phyloP scores from a whole-genome alignment of 1,284 basidiomycete species.

The Moesziomyces globuligerus region DNA sequence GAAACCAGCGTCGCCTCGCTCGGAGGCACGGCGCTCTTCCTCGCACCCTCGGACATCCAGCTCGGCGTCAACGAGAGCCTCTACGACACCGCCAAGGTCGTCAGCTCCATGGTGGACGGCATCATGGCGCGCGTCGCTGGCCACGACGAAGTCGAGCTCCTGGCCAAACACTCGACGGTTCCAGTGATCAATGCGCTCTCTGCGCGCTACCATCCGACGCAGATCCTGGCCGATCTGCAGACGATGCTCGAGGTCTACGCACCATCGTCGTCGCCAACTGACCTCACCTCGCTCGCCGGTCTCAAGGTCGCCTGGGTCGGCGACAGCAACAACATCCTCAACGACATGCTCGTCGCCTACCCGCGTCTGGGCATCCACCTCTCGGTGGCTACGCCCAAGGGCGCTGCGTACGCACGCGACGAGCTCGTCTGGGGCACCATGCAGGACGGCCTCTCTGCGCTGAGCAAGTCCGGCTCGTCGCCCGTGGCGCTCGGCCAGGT shows the following conservation, averaged over 20 bases:
- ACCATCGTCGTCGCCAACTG: slow-evolving; percentile 71
- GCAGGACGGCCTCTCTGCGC: slow-evolving; percentile 63
- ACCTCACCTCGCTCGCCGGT: slow-evolving; percentile 60
- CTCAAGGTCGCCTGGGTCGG: slow-evolving; percentile 81
- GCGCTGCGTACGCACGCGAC: slow-evolving; percentile 78
- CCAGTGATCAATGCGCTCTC: slow-evolving; percentile 96
- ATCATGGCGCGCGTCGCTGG: slow-evolving; percentile 95
- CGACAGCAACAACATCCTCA: slow-evolving; percentile 93
- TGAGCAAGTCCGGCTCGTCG: slow-evolving; percentile 66
- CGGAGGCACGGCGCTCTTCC: slow-evolving; percentile 85
- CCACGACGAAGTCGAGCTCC: slow-evolving; percentile 89
- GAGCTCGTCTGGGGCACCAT: slow-evolving; percentile 74
- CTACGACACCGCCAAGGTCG: slow-evolving; percentile 81
- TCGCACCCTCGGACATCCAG: slow-evolving; percentile 92
- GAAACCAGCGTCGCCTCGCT: slow-evolving; percentile 73
- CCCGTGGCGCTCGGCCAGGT: slow-evolving; percentile 70
- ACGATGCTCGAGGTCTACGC: slow-evolving; percentile 79
- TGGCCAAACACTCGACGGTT: slow-evolving; percentile 86
- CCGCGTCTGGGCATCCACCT: slow-evolving; percentile 89
- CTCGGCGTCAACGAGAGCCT: slow-evolving; percentile 92
- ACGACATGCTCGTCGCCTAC: slow-evolving; percentile 95
- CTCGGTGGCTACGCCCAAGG: slow-evolving; percentile 81
- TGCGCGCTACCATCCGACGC: slow-evolving; percentile 94
- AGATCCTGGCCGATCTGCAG: slow-evolving; percentile 90
- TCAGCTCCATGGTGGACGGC: slow-evolving; percentile 94